These are phyloP conservation scores for Plicaturopsis crispa DNA, from an alignment of 768 basidiomycete species.

Conservation along the genomic window DNA sequence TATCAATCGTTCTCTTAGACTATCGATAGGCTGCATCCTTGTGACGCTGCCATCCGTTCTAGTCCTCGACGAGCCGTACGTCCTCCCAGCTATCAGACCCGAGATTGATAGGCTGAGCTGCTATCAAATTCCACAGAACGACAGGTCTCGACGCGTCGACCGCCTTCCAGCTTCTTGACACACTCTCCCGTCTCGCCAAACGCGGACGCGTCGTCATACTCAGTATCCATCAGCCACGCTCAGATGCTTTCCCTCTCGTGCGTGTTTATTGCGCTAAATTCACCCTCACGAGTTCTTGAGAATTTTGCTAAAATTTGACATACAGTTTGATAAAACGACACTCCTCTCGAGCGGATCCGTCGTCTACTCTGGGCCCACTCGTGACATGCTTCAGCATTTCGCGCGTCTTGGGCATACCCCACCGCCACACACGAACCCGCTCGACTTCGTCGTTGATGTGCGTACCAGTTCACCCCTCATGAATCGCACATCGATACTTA, in stretches of 20 bases:
- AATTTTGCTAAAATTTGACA: too few species aligned
- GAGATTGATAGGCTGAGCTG: not conserved
- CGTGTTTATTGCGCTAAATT: too few species aligned
- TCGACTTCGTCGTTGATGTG: too few species aligned
- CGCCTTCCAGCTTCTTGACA: conserved; percentile 21
- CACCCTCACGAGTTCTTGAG: too few species aligned
- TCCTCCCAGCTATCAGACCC: too few species aligned
- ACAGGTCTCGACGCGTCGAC: conserved; percentile 16
- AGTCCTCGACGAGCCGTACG: conserved; percentile 36
- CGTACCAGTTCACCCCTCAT: not conserved
- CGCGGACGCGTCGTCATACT: conserved; percentile 30
- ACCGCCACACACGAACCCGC: conserved; percentile 30
- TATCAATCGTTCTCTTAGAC: conserved; percentile 15
- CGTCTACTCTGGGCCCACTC: conserved; percentile 29
- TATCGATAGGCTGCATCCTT: conserved; percentile 35
- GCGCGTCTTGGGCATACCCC: conserved; percentile 20
- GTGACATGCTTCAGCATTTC: conserved; percentile 28
- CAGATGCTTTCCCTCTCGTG: conserved; percentile 36
- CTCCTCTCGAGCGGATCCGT: conserved; percentile 34
- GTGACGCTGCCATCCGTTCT: conserved; percentile 36
- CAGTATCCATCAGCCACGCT: conserved; percentile 40
- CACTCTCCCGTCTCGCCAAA: conserved; percentile 22
- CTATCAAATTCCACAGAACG: too few species aligned
- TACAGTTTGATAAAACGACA: conserved; percentile 36
- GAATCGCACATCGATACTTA: conserved; percentile 9